Base-by-base conservation (phyloP, 2,329 filamentous ascomycete species). In the Colletotrichum godetiae region DNA sequence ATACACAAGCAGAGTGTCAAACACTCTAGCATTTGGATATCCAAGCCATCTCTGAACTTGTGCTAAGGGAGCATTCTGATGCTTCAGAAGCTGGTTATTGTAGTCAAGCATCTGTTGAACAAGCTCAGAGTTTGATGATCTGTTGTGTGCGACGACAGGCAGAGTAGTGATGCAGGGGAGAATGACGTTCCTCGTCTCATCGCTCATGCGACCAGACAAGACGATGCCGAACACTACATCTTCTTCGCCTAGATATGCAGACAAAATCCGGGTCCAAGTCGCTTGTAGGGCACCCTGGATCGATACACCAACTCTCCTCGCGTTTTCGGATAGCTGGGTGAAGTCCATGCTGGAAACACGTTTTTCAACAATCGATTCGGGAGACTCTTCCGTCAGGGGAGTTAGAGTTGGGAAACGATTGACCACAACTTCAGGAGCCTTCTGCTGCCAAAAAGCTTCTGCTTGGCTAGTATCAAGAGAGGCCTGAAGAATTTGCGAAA, bases 111-210 rank as follows among this genome's bases (percentile, higher is more conserved):
- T 92, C 15, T 85, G 82, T 5, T 86, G 76, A 4, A 97, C 79
- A 10, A 95, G 81, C 1, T 89, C 84, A 1, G 77, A 76, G 72
- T 93, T 92, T 0, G 87, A 88, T 0, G 86, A 79, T 1, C 80
- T 79, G 22, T 93, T 87, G 27, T 85, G 80, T n/a, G 90, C 89
- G 12, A 92, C 81, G 0, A 97, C 87, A 0, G 96, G 96, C 2
- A 98, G 81, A 0, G 95, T 98, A 0, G 92, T 92, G 68, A 98
- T 90, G 79, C 93, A 96, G 0, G 96, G 95, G 64, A 98, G 94
- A 0, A 90, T 87, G 5, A 89, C 88, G 6, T 86, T 79, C 22
- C 88, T 86, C 0, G 91, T 90, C n/a, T 87, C 84, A 4, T 92
- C 87, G 0, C 87, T 87, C 4, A 88, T 91, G 42, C 95, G 87